Conservation (phyloP, 1,284 basidiomycete species). For the Schizophyllum commune region DNA sequence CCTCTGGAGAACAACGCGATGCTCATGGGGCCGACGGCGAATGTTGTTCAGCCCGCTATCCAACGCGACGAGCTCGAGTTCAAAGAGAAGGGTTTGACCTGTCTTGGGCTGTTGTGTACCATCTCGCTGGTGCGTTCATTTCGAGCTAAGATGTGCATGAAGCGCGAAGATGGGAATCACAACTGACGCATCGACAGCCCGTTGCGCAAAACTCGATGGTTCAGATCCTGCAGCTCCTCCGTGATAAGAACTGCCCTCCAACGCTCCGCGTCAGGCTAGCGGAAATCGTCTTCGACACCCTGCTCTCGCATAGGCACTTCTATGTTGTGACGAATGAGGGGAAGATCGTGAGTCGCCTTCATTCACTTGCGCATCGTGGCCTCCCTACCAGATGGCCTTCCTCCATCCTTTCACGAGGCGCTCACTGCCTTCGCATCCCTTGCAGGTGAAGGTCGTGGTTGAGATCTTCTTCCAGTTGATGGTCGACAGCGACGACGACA, state of each 20-base stretch:
- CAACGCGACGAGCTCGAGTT: constrained; percentile 78
- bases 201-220: background rate
- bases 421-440: background rate
- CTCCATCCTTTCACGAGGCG: background rate
- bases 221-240: background rate
- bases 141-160: too few species aligned
- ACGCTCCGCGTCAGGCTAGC: background rate
- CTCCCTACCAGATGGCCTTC: background rate
- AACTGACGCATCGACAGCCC: too few species aligned
- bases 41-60: constrained; percentile 87
- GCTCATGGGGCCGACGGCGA: constrained; percentile 81
- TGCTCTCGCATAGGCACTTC: background rate
- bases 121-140: constrained; percentile 57
- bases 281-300: background rate
- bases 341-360: too few species aligned
- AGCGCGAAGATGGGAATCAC: too few species aligned
- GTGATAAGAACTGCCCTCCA: background rate
- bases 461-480: background rate
- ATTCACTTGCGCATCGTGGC: too few species aligned
- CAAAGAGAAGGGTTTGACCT: constrained; percentile 80
- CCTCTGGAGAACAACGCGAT: constrained; percentile 91
- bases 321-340: background rate
- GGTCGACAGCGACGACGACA: background rate
- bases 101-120: constrained; percentile 84
- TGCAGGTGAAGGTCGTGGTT: background rate